A percentile compares a stretch with the other conserved stretches of the same genome.
phyloP scores from a whole-genome alignment of 192 early-diverging fungal species.

The Linnemannia hyalina region DNA sequence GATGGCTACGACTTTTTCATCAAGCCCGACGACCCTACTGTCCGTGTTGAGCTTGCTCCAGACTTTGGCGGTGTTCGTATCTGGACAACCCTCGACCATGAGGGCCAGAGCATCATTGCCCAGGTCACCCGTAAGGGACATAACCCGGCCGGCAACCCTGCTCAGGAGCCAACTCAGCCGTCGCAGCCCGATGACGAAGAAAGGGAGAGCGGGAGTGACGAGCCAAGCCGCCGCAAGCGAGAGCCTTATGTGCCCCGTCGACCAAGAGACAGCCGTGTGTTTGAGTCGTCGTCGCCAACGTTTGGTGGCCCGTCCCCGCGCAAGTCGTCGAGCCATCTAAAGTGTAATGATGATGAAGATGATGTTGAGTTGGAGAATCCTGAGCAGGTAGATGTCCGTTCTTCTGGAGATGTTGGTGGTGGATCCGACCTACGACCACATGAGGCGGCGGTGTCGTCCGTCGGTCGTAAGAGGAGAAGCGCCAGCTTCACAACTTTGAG shows the following conservation, averaged over 20 bases:
- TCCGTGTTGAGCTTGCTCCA: slow-evolving; percentile 58
- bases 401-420: slow-evolving; percentile 29
- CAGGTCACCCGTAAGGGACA: slow-evolving; percentile 52
- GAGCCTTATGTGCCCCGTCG: slow-evolving; percentile 27
- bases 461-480: slow-evolving; percentile 49
- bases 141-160: neutral
- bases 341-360: slow-evolving; percentile 39
- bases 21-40: slow-evolving; percentile 54
- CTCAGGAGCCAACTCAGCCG: neutral
- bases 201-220: slow-evolving; percentile 4
- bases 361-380: slow-evolving; percentile 13
- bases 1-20: slow-evolving; percentile 61
- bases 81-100: slow-evolving; percentile 55
- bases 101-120: slow-evolving; percentile 49
- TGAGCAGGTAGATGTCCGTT: slow-evolving; percentile 37
- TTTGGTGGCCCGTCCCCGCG: slow-evolving; percentile 37
- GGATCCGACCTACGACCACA: slow-evolving; percentile 46
- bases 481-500: slow-evolving; percentile 47
- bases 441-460: slow-evolving; percentile 27
- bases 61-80: slow-evolving; percentile 60
- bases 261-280: slow-evolving; percentile 33
- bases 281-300: slow-evolving; percentile 16
- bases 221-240: slow-evolving; percentile 5
- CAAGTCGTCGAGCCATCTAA: slow-evolving; percentile 41
- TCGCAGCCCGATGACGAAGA: slow-evolving; percentile 8